A percentile compares a stretch with the other conserved stretches of the same genome.
phyloP scores from a whole-genome alignment of 2,329 filamentous ascomycete genomes.

The Exophiala spinifera region DNA sequence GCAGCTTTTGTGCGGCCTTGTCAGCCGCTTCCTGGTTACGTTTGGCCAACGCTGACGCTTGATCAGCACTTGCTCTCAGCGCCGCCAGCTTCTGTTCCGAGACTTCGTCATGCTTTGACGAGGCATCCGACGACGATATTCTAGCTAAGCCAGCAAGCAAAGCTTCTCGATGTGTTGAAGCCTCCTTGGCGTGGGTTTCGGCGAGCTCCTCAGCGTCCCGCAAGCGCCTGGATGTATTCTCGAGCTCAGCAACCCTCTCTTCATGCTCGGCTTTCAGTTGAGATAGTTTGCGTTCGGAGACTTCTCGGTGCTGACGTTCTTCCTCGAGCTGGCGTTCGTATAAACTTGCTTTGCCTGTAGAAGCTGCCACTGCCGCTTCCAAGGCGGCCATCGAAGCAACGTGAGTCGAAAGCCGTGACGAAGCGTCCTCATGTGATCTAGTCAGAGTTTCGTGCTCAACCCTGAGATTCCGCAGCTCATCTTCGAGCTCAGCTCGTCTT shows the following conservation, averaged over 20 bases:
- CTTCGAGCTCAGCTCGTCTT: conserved; percentile 71
- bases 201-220: conserved; percentile 84
- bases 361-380: conserved; percentile 73
- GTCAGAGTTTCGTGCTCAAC: conserved; percentile 82
- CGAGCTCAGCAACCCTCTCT: conserved; percentile 71
- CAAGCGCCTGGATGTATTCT: conserved; percentile 68
- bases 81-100: conserved; percentile 60
- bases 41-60: conserved; percentile 75
- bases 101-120: conserved; percentile 48
- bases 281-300: conserved; percentile 70
- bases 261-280: conserved; percentile 82
- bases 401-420: conserved; percentile 67
- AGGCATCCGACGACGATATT: conserved; percentile 50
- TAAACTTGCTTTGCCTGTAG: conserved; percentile 69
- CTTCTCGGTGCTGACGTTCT: conserved; percentile 72
- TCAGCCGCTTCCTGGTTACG: conserved; percentile 90
- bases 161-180: conserved; percentile 76
- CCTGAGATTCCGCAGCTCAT: conserved; percentile 69
- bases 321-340: conserved; percentile 80
- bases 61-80: conserved; percentile 74
- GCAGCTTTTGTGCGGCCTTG: conserved; percentile 78
- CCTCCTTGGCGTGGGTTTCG: conserved; percentile 83
- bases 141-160: conserved; percentile 80
- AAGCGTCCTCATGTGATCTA: conserved; percentile 63
- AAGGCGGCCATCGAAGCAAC: conserved; percentile 70